Percentiles rank a stretch among this genome's conserved stretches.
These are phyloP conservation scores for Zarea fungicola DNA, from an alignment of 2,329 filamentous ascomycete species.

Conservation along the genomic window DNA sequence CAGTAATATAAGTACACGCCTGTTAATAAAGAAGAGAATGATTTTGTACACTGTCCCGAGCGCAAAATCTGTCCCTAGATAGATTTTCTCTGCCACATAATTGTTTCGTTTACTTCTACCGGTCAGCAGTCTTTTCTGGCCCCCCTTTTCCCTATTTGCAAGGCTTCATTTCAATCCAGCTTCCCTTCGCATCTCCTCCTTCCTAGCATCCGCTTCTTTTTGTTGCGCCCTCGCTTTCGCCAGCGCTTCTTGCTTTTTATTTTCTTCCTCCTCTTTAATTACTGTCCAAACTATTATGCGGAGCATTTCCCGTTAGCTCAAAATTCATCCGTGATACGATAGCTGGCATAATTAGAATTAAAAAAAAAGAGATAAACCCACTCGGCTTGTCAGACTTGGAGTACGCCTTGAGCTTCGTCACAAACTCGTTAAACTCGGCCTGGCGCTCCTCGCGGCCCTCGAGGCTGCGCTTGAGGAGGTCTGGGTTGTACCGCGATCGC, in stretches of 20 bases:
- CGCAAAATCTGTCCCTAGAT: no score
- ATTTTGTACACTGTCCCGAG: no score
- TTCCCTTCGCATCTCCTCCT: constrained; percentile 46
- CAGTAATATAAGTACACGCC: no score
- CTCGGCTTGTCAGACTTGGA: constrained; percentile 89
- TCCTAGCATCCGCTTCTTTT: constrained; percentile 37
- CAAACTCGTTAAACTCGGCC: constrained; percentile 86
- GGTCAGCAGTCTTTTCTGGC: no score
- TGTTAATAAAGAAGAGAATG: no score
- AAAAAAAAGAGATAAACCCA: constrained; percentile 39
- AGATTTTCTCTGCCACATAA: no score
- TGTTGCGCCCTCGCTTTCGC: constrained; percentile 32
- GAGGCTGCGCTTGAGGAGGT: constrained; percentile 83
- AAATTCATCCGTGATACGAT: no score
- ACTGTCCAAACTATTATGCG: constrained; percentile 47
- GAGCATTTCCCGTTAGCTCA: no score
- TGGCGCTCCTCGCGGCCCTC: constrained; percentile 70
- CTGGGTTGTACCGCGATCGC: constrained; percentile 87
- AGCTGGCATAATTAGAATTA: no score
- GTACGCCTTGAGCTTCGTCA: constrained; percentile 76
- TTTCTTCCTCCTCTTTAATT: constrained; percentile 43
- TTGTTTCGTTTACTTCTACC: no score
- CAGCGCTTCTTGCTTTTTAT: constrained; percentile 32
- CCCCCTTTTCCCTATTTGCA: no score
- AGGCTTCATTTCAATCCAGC: constrained; percentile 33